Evolutionary conservation across 2,329 filamentous ascomycete species (phyloP).

Genomic region (Lecanicillium sp.): DNA sequence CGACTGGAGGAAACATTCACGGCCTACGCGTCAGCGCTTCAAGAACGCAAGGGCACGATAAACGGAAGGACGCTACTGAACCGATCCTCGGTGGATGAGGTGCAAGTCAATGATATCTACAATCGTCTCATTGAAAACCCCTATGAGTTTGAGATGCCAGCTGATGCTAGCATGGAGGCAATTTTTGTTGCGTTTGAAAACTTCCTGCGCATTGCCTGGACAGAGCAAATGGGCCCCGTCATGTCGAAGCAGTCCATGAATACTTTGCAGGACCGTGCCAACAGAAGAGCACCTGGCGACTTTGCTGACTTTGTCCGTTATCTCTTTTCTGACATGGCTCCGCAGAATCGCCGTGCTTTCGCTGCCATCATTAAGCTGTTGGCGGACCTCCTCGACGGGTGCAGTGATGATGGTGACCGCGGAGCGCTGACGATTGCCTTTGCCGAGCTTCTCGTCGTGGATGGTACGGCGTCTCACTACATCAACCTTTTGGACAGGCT

Average conservation of each 20-base stretch:
- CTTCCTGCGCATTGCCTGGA: constrained; percentile 83
- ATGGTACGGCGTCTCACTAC: constrained; percentile 72
- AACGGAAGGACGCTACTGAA: constrained; percentile 70
- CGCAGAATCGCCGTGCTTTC: constrained; percentile 70
- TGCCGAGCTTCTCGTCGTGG: constrained; percentile 74
- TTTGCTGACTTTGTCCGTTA: constrained; percentile 65
- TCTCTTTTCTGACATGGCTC: constrained; percentile 60
- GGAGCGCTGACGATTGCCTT: constrained; percentile 85
- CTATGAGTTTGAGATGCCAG: constrained; percentile 66
- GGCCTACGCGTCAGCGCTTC: constrained; percentile 74
- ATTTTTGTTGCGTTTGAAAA: constrained; percentile 92
- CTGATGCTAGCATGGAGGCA: constrained; percentile 73
- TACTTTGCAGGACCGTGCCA: constrained; percentile 63
- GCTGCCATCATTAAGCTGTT: constrained; percentile 78
- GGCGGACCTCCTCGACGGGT: constrained; percentile 81
- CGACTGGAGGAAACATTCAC: constrained; percentile 80
- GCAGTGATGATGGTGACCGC: constrained; percentile 83
- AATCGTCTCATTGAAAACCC: constrained; percentile 82
- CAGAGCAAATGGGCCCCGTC: constrained; percentile 78
- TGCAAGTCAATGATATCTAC: constrained; percentile 82
- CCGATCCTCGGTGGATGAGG: constrained; percentile 64
- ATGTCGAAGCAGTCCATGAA: constrained; percentile 66
- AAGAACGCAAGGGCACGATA: constrained; percentile 81
- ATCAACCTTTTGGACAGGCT: constrained; percentile 84
- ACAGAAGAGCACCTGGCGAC: constrained; percentile 63